phyloP scores from a whole-genome alignment of 1,284 basidiomycete genomes.

The Porodaedalea pini region DNA sequence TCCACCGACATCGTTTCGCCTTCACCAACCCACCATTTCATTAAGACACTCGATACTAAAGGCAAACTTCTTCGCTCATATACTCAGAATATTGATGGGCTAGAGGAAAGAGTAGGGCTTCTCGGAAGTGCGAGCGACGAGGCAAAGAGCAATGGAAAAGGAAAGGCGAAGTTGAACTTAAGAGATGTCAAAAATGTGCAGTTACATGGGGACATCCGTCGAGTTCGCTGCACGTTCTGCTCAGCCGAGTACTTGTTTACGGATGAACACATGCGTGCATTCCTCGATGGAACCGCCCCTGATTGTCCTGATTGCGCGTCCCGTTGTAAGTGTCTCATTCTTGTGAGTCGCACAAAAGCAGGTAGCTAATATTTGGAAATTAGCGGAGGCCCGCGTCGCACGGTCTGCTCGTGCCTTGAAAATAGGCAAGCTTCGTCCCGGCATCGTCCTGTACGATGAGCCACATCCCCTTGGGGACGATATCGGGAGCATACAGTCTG shows the following conservation, averaged over 20 bases:
- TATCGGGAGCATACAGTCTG: slow-evolving; percentile 72
- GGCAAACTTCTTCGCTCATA: slow-evolving; percentile 86
- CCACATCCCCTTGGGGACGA: slow-evolving; percentile 84
- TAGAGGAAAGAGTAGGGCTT: slow-evolving; percentile 82
- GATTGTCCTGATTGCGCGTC: slow-evolving; percentile 78
- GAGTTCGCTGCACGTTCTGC: slow-evolving; percentile 82
- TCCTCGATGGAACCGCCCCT: slow-evolving; percentile 68
- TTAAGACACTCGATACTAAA: slow-evolving; percentile 80
- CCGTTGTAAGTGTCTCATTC: slow-evolving; percentile 58
- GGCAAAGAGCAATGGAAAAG: slow-evolving; percentile 49
- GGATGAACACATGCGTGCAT: slow-evolving; percentile 56
- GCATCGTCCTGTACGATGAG: slow-evolving; percentile 90
- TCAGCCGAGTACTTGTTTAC: slow-evolving; percentile 70
- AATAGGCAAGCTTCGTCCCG: slow-evolving; percentile 78
- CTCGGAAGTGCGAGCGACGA: slow-evolving; percentile 56
- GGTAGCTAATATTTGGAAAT: slow-evolving; percentile 17
- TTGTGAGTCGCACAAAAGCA: background rate
- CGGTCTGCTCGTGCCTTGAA: slow-evolving; percentile 76
- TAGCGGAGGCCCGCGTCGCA: slow-evolving; percentile 74
- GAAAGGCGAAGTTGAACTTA: slow-evolving; percentile 59
- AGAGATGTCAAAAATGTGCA: slow-evolving; percentile 82
- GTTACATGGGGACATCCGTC: slow-evolving; percentile 88
- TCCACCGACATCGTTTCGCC: slow-evolving; percentile 80
- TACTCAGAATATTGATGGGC: slow-evolving; percentile 94
- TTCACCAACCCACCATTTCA: slow-evolving; percentile 84